These are phyloP conservation scores for Fraxinus anomala DNA, from an alignment of 257 asterid species.

Conservation along the genomic window DNA sequence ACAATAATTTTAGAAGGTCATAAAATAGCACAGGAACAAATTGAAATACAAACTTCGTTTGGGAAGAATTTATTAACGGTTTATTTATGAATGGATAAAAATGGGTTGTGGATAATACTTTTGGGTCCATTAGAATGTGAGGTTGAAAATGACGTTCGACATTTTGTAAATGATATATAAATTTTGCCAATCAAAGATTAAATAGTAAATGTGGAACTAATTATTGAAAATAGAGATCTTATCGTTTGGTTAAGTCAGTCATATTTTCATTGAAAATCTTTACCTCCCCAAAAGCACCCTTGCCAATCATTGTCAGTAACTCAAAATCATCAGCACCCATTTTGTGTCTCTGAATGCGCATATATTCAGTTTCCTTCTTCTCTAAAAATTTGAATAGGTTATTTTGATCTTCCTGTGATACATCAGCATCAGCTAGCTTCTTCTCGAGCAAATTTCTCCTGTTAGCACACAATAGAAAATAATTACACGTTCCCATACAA, in stretches of 20 bases:
- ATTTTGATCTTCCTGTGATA: constrained; percentile 94
- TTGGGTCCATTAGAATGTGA: no score
- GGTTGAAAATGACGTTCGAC: no score
- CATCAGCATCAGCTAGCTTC: constrained; percentile 98
- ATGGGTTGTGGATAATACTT: no score
- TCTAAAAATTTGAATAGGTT: constrained; percentile 83
- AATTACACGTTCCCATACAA: constrained; percentile 5
- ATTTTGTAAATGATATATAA: no score
- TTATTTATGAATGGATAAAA: no score
- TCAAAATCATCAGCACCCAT: constrained; percentile 95
- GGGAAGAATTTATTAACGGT: no score
- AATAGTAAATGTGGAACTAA: neutral
- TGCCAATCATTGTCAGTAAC: constrained; percentile 29
- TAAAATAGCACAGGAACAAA: neutral
- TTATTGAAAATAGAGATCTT: neutral
- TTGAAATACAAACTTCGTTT: neutral
- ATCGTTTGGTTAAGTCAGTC: neutral
- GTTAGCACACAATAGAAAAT: constrained; percentile 38
- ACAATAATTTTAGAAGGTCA: neutral
- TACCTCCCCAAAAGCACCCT: constrained; percentile 31
- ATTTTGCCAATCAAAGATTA: neutral
- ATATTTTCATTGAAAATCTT: neutral
- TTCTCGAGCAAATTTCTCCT: constrained; percentile 82
- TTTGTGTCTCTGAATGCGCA: constrained; percentile 98
- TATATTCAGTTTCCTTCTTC: constrained; percentile 96